Percentiles rank a stretch among this genome's conserved stretches.
Conservation (phyloP, 2,329 filamentous ascomycete species). For the Venturia pyrina region DNA sequence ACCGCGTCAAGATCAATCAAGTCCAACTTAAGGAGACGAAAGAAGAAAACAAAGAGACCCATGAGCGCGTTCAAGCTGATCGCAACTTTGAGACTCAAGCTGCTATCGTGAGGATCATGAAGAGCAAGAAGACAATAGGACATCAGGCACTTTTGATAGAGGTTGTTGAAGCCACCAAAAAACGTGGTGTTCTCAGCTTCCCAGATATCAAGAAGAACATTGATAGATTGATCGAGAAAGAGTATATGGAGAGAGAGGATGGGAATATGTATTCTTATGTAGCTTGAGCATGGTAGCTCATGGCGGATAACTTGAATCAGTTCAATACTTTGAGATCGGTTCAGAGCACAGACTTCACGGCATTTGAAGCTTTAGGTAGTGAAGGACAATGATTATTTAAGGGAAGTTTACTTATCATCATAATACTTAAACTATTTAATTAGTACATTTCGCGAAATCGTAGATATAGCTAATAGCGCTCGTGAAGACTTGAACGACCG, state of each 20-base stretch:
- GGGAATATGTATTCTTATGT: conserved; percentile 56
- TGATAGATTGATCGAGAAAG: conserved; percentile 87
- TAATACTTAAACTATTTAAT: no score
- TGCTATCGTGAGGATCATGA: conserved; percentile 95
- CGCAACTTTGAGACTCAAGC: conserved; percentile 94
- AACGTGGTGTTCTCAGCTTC: conserved; percentile 74
- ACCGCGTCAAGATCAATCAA: conserved; percentile 96
- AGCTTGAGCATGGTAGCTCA: not conserved
- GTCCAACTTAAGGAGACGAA: conserved; percentile 95
- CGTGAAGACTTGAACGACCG: no score
- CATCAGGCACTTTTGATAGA: conserved; percentile 84
- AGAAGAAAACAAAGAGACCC: conserved; percentile 88
- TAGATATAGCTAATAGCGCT: no score
- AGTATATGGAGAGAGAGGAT: conserved; percentile 77
- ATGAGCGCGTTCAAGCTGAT: conserved; percentile 80
- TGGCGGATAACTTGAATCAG: not conserved
- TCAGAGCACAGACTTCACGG: no score
- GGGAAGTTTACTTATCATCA: no score
- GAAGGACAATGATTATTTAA: no score
- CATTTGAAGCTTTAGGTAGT: no score
- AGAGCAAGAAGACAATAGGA: conserved; percentile 76
- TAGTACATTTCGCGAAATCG: no score
- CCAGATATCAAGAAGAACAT: conserved; percentile 94
- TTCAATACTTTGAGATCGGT: no score
- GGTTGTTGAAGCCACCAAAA: conserved; percentile 84